Evolutionary conservation across 768 basidiomycete genomes (phyloP), one percentile per base, ranked within the genome.

Genomic region (Leucocoprinus leucothites): DNA sequence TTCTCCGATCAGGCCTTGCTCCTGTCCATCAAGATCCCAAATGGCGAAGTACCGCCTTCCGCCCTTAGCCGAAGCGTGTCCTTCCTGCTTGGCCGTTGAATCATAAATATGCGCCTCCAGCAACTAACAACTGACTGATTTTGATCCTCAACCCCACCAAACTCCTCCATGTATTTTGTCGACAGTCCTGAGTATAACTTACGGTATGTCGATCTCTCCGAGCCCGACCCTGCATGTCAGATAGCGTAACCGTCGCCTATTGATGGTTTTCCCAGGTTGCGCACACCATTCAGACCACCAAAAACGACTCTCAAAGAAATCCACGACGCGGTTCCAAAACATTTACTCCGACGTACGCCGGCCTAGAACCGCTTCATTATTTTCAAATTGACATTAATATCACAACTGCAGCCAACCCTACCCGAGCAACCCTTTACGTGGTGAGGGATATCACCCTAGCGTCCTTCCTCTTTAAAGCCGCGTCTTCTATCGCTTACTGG

Each of bases 271-370:
- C 22, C 9, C 42, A 80, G 79, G 57, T 64, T 76, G 44, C 64
- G 66, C 35, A 73, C 67, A 57, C 75, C 80, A 3, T 84, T 81
- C 62, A 64, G 64, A 18, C 82, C 81, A 8, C 80, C 82, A 2
- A 72, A 65, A 11, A 70, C 75, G 14, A 78, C 77, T 0, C 65
- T 82, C 41, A 82, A 81, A 63, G 75, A 82, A 50, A 69, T 84
- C 49, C 81, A 80, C 53, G 76, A 79, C 57, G 80, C 77, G 3
- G 80, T 83, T 18, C 81, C 82, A 1, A 82, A 79, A 65, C 68
- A 80, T 42, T 65, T 82, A 8, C 67, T 81, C n/a, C 70, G 68
- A 57, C 69, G 76, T 74, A 68, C 62, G 69, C 53, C 16, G 19
- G 16, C 34, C 34, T 11, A 31, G 42, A 22, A 1, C 19, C 31